These are phyloP conservation scores for Datura wrightii DNA, from an alignment of 257 asterid genomes.

Conservation along the genomic window DNA sequence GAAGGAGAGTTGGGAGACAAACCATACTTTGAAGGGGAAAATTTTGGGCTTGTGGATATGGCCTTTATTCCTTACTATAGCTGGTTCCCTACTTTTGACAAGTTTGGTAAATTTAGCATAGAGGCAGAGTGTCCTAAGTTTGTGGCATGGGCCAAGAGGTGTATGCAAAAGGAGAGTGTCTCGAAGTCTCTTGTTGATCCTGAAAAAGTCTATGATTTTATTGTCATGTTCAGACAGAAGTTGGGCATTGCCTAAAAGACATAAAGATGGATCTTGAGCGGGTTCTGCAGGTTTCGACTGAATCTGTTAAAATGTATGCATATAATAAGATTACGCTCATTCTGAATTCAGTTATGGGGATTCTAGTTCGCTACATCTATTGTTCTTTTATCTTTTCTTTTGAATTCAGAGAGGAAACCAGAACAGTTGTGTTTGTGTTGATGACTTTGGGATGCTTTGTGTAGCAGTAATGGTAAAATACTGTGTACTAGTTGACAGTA, in stretches of 20 bases:
- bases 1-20: conserved; percentile 59
- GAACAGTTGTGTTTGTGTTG: background rate
- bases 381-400: too few species aligned
- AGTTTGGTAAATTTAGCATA: conserved; percentile 49
- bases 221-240: conserved; percentile 34
- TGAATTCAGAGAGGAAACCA: too few species aligned
- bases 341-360: too few species aligned
- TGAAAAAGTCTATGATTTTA: conserved; percentile 34
- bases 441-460: background rate
- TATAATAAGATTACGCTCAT: too few species aligned
- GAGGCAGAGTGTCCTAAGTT: conserved; percentile 56
- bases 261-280: background rate
- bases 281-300: background rate
- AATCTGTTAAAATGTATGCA: background rate
- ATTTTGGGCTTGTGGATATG: conserved; percentile 59
- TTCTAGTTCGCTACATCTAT: background rate
- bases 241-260: conserved; percentile 30
- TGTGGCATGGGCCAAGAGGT: conserved; percentile 62
- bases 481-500: background rate
- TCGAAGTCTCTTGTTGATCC: conserved; percentile 57
- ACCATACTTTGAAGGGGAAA: conserved; percentile 59
- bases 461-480: background rate
- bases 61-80: conserved; percentile 50
- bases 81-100: conserved; percentile 67
- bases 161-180: conserved; percentile 57